phyloP scores from a whole-genome alignment of 208 protist species.

The Crithidia bombi region DNA sequence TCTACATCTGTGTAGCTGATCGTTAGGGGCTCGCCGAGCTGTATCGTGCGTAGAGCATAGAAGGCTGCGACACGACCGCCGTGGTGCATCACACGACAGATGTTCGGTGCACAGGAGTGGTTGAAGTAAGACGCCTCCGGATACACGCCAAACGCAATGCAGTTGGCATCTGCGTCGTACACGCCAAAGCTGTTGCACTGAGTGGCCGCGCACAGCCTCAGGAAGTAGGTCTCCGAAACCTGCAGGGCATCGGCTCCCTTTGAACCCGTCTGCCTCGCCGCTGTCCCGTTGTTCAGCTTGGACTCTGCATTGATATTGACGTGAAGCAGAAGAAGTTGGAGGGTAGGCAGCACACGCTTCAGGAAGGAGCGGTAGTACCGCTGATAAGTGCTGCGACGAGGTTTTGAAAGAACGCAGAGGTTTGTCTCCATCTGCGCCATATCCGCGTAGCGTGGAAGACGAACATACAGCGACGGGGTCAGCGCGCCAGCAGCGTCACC shows the following conservation, averaged over 20 bases:
- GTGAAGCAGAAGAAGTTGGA: conserved; percentile 18
- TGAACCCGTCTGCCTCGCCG: not conserved
- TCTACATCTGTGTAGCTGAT: conserved; percentile 82
- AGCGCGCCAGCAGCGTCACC: not conserved
- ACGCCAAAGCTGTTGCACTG: conserved; percentile 79
- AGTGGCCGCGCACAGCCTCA: conserved; percentile 55
- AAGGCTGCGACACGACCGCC: conserved; percentile 53
- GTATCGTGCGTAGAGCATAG: conserved; percentile 67
- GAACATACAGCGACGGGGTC: conserved; percentile 13
- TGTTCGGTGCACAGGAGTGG: conserved; percentile 72
- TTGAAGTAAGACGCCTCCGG: conserved; percentile 82
- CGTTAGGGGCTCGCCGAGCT: conserved; percentile 47
- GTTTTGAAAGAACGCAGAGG: conserved; percentile 61
- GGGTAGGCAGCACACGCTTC: conserved; percentile 47
- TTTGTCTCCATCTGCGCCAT: conserved; percentile 65
- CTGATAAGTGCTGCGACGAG: conserved; percentile 43
- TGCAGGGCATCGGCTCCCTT: not conserved
- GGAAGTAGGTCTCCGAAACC: conserved; percentile 50
- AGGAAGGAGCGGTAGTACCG: conserved; percentile 64
- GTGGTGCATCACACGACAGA: conserved; percentile 69
- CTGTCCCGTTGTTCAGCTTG: not conserved
- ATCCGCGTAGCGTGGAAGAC: conserved; percentile 46
- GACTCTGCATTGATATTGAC: too few species aligned
- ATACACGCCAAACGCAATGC: conserved; percentile 60
- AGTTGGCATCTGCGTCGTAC: conserved; percentile 46